A percentile compares a stretch with the other conserved stretches of the same genome.
Evolutionary conservation across 352 stramenopile species (phyloP).

Genomic region (Phytopythium ostracodes): DNA sequence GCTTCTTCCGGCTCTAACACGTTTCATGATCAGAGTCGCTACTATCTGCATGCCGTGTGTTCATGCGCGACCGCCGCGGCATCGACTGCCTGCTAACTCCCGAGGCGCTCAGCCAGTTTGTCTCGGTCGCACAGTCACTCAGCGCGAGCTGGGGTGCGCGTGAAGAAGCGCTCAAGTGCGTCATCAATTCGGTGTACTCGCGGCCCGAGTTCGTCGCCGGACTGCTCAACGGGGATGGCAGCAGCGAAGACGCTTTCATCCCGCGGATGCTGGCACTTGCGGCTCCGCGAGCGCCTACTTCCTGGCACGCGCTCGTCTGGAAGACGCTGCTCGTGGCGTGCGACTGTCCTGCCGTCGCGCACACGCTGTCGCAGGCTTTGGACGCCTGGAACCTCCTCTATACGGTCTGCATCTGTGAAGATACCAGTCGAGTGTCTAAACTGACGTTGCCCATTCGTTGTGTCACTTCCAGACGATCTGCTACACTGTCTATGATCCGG

Average conservation of each 20-base stretch:
- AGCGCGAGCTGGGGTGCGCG: conserved; percentile 14
- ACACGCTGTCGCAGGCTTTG: conserved; percentile 21
- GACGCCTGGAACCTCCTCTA: conserved; percentile 43
- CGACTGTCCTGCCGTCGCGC: conserved; percentile 28
- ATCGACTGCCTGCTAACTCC: conserved; percentile 50
- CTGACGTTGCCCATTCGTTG: background rate
- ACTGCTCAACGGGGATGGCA: conserved; percentile 10
- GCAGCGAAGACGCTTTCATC: conserved; percentile 9
- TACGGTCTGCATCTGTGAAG: conserved; percentile 16
- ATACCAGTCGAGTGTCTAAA: background rate
- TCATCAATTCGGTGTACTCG: conserved; percentile 63
- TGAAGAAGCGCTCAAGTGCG: conserved; percentile 65
- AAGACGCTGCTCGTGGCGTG: conserved; percentile 52
- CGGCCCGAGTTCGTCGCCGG: conserved; percentile 49
- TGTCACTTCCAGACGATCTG: conserved; percentile 33
- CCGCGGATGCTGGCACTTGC: conserved; percentile 27
- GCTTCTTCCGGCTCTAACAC: too few species aligned
- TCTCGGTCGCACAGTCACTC: conserved; percentile 18
- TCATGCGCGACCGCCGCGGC: conserved; percentile 63
- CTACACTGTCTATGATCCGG: conserved; percentile 20
- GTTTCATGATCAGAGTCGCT: conserved; percentile 12
- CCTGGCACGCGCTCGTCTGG: conserved; percentile 55
- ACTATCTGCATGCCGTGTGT: conserved; percentile 40
- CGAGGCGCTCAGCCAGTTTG: conserved; percentile 34
- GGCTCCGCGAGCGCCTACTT: conserved; percentile 16